Conservation (phyloP, 805 yeast genomes). For the Candida stauntonica region DNA sequence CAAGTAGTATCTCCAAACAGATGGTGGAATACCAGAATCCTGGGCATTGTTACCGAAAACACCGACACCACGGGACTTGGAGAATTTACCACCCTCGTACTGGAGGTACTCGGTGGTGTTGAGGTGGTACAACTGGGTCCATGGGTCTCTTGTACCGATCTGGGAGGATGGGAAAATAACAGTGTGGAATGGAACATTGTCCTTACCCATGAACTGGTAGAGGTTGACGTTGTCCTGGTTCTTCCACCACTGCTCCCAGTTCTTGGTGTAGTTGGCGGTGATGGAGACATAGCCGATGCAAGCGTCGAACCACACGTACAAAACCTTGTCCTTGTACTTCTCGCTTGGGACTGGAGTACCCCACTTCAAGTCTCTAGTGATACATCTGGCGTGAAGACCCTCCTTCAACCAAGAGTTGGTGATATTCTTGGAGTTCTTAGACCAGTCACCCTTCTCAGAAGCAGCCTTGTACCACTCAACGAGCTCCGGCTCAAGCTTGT, state of each 20-base stretch:
- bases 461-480: constrained; percentile 68
- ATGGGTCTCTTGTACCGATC: constrained; percentile 80
- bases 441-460: constrained; percentile 78
- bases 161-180: constrained; percentile 95
- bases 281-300: constrained; percentile 95
- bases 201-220: constrained; percentile 99
- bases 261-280: constrained; percentile 82
- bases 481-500: constrained; percentile 75
- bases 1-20: constrained; percentile 97
- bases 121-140: constrained; percentile 90
- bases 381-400: constrained; percentile 90
- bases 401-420: constrained; percentile 92
- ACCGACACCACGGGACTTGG: constrained; percentile 96
- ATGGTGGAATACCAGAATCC: constrained; percentile 84
- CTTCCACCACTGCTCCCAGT: constrained; percentile 93
- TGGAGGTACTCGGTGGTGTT: constrained; percentile 95
- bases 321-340: constrained; percentile 80
- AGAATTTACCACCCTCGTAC: constrained; percentile 97
- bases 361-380: constrained; percentile 96
- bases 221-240: constrained; percentile 83
- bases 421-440: constrained; percentile 83
- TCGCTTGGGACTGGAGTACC: constrained; percentile 97
- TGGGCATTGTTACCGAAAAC: constrained; percentile 97
- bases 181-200: constrained; percentile 97
- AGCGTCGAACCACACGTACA: constrained; percentile 99